Evolutionary conservation across 139 green algal species (phyloP), one percentile per base, ranked within the genome.

Genomic region (Astrephomene gubernaculifera): DNA sequence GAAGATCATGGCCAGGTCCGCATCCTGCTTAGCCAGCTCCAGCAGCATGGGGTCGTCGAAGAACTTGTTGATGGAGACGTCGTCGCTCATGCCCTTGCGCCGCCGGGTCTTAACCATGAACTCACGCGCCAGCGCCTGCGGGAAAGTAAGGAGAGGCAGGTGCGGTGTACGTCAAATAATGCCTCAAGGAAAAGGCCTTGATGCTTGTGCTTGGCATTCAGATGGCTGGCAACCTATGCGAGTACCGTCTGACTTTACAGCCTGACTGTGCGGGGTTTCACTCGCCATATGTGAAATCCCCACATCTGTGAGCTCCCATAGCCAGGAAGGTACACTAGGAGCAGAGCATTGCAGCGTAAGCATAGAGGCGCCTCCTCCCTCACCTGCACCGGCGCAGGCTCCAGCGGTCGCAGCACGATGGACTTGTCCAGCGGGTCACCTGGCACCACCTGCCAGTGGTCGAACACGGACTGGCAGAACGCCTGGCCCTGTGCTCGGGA

Each of bases 41-140:
- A 98, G 81, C 60, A 99, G 89, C 94, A 99, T 97, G 38, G 94
- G 92, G 83, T 99, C 97, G 87, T 99, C 98, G 82, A 99, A 99
- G 95, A 96, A 99, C 86, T 97, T 96, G 89, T 92, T 94, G 69
- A 99, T 95, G 44, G 90, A 96, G 38, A 99, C 98, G 72, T 99
- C 97, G 65, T 99, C 97, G 68, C 89, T 97, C 98, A 99, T 99
- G 83, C 98, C 98, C 90, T 96, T 96, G 71, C 92, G 89, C 45
- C 93, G 90, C 31, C 98, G 89, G 31, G 97, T 99, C 92, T 99
- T 99, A 19, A 99, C 96, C 96, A 99, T 98, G 89, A 99, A 98
- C 91, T 99, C 97, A 9, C 94, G 81, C 6, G 94, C 94, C 4
- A 97, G 85, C 19, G 92, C 88, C 79, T 85, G 79, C 7, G 33